These are phyloP conservation scores for Bolboschoenus planiculmis DNA, from an alignment of 176 grass and related monocot genomes.

Conservation along the genomic window DNA sequence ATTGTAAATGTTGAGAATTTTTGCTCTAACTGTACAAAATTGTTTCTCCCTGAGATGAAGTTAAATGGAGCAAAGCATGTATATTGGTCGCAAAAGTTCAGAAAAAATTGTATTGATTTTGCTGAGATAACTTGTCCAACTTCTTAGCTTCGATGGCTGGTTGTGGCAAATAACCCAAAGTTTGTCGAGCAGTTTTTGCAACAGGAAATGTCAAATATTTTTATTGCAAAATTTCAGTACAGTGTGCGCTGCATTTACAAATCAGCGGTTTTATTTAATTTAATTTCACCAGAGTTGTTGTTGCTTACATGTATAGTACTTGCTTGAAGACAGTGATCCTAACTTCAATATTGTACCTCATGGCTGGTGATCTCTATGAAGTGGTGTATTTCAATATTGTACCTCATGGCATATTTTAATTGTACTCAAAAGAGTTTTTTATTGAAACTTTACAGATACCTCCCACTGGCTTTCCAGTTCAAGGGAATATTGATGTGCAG, in stretches of 20 bases:
- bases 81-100: no score
- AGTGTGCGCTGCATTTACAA: background rate
- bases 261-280: background rate
- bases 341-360: background rate
- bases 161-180: background rate
- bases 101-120: no score
- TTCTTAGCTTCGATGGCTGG: background rate
- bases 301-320: background rate
- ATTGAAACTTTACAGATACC: conserved; percentile 42
- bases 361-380: background rate
- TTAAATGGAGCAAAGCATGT: no score
- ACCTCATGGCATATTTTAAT: background rate
- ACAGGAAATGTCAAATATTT: background rate
- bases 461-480: conserved; percentile 28
- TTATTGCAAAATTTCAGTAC: background rate
- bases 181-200: background rate
- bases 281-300: background rate
- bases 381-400: background rate
- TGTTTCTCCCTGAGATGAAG: no score
- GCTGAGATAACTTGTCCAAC: background rate
- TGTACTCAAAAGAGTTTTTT: background rate
- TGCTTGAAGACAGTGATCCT: background rate
- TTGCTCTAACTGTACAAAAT: no score
- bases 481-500: conserved; percentile 41
- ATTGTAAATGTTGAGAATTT: no score